Conservation (phyloP, 352 stramenopile genomes). For the Phytopythium oedochilum region DNA sequence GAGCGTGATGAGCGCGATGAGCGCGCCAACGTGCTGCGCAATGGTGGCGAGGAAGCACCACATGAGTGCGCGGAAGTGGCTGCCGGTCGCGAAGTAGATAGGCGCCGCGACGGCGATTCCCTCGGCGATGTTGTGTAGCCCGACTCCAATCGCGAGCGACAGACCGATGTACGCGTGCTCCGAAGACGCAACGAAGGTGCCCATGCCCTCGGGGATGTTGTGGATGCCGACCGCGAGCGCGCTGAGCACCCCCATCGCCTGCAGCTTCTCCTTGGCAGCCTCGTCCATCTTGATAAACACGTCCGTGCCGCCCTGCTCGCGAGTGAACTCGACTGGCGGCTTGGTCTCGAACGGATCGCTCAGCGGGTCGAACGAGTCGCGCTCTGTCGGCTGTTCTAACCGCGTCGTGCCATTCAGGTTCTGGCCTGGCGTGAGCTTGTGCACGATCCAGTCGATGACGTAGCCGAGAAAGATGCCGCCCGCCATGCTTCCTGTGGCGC, state of each 20-base stretch:
- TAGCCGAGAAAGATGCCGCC: constrained; percentile 70
- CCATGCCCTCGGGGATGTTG: constrained; percentile 97
- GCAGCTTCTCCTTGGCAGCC: constrained; percentile 47
- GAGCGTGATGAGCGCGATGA: constrained; percentile 87
- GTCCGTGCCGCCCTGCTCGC: constrained; percentile 27
- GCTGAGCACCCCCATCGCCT: constrained; percentile 89
- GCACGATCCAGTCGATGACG: constrained; percentile 40
- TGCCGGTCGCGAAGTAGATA: constrained; percentile 96
- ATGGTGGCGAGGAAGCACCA: constrained; percentile 91
- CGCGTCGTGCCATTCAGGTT: constrained; percentile 24
- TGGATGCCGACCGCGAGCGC: constrained; percentile 94
- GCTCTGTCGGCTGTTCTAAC: constrained; percentile 15
- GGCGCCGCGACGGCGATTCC: constrained; percentile 93
- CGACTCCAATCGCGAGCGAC: constrained; percentile 91
- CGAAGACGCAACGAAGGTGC: constrained; percentile 91
- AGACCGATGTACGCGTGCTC: constrained; percentile 85
- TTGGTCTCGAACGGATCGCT: constrained; percentile 23
- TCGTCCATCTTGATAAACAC: constrained; percentile 39
- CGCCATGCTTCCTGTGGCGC: constrained; percentile 83
- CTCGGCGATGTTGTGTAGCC: constrained; percentile 96
- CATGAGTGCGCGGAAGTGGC: constrained; percentile 90
- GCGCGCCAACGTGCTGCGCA: constrained; percentile 87
- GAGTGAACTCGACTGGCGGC: constrained; percentile 47
- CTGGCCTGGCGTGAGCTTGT: constrained; percentile 30
- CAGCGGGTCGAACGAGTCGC: constrained; percentile 26